Evolutionary conservation across 2,329 filamentous ascomycete species (phyloP).

Genomic region (Pseudohalonectria lignicola): DNA sequence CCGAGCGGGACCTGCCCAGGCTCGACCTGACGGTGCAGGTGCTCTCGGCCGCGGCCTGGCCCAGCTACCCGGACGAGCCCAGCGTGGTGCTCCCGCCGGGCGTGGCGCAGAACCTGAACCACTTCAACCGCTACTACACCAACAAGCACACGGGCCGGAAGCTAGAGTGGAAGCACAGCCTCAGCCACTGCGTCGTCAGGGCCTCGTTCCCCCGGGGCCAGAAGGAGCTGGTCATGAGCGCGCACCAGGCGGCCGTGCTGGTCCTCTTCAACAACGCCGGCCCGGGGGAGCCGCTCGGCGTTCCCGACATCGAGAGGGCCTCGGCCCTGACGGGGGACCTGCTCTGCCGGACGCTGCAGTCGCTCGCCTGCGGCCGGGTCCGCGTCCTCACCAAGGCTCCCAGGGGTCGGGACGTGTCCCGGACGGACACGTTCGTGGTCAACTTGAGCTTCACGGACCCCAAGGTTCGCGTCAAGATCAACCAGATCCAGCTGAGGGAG

Average conservation of each 20-base stretch:
- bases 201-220: conserved; percentile 67
- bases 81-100: conserved; percentile 61
- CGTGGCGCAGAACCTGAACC: conserved; percentile 64
- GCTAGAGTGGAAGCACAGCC: conserved; percentile 81
- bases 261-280: conserved; percentile 74
- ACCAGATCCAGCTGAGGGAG: conserved; percentile 95
- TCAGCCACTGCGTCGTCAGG: conserved; percentile 83
- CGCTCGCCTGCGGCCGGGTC: conserved; percentile 81
- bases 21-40: conserved; percentile 80
- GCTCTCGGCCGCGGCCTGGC: conserved; percentile 87
- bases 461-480: conserved; percentile 93
- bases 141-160: conserved; percentile 80
- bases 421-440: conserved; percentile 74
- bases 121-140: conserved; percentile 80
- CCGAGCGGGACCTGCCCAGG: conserved; percentile 24
- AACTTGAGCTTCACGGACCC: conserved; percentile 68
- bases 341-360: conserved; percentile 84
- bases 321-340: conserved; percentile 69
- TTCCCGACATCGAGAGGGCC: conserved; percentile 61
- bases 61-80: conserved; percentile 66
- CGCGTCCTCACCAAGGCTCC: conserved; percentile 79
- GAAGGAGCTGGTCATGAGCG: conserved; percentile 85
- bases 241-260: conserved; percentile 84
- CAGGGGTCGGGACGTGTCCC: conserved; percentile 67
- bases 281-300: conserved; percentile 41